These are phyloP conservation scores for Marvania coccoides DNA, from an alignment of 139 green algal genomes.

Conservation along the genomic window DNA sequence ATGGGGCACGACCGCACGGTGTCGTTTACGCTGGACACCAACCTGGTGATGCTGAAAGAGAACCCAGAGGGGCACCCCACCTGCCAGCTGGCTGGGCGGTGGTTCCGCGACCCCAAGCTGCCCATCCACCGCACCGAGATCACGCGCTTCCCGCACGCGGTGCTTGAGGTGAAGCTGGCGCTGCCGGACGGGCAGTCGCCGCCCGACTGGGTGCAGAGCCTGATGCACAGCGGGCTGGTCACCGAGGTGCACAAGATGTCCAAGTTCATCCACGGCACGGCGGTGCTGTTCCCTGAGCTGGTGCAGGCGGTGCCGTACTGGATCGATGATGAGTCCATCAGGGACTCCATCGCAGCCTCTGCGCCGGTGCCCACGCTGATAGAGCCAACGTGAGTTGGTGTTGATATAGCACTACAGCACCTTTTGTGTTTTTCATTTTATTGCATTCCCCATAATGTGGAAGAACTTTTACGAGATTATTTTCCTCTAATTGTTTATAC, in stretches of 20 bases:
- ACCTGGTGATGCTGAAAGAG: slow-evolving; percentile 94
- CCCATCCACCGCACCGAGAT: slow-evolving; percentile 76
- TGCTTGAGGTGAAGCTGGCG: slow-evolving; percentile 94
- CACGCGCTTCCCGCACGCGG: slow-evolving; percentile 87
- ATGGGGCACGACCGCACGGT: slow-evolving; percentile 88
- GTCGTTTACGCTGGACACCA: slow-evolving; percentile 89
- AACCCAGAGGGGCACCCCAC: slow-evolving; percentile 79
- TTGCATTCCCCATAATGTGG: no score
- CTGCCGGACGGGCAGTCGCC: slow-evolving; percentile 71
- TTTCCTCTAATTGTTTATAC: no score
- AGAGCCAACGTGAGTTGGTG: neutral
- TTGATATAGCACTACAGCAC: neutral
- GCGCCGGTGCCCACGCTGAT: slow-evolving; percentile 16
- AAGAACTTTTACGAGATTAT: no score
- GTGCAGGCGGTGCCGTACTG: slow-evolving; percentile 86
- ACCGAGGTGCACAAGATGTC: slow-evolving; percentile 85
- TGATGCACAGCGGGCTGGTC: slow-evolving; percentile 47
- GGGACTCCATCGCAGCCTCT: slow-evolving; percentile 50
- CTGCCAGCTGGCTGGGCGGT: slow-evolving; percentile 43
- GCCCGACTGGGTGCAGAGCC: slow-evolving; percentile 80
- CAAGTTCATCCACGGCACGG: slow-evolving; percentile 86
- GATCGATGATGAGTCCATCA: slow-evolving; percentile 83
- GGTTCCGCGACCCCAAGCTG: slow-evolving; percentile 71
- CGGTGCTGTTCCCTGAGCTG: slow-evolving; percentile 16
- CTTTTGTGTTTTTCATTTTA: neutral